These are phyloP conservation scores for Paraglomus brasilianum DNA, from an alignment of 192 early-diverging fungal species.

Conservation along the genomic window DNA sequence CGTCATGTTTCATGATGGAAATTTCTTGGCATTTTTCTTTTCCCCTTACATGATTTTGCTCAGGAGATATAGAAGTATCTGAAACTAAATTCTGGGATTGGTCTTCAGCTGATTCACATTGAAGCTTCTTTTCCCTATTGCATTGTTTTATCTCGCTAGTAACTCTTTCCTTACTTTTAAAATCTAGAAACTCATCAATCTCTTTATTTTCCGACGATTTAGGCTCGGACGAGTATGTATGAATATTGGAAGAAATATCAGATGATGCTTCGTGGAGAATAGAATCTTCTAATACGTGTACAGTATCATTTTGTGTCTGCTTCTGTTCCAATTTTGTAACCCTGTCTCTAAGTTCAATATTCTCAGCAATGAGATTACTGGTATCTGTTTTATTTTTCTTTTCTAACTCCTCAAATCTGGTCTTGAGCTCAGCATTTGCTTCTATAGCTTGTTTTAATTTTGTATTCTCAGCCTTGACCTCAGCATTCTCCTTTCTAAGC, in stretches of 20 bases:
- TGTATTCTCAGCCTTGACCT: slow-evolving; percentile 10
- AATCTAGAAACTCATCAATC: not conserved
- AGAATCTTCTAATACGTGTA: slow-evolving; percentile 2
- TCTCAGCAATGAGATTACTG: not conserved
- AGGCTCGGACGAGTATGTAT: too few species aligned
- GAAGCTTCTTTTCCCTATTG: slow-evolving; percentile 5
- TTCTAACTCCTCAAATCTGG: not conserved
- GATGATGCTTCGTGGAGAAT: too few species aligned
- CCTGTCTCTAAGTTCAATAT: slow-evolving; percentile 7
- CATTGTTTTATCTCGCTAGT: not conserved
- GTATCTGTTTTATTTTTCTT: slow-evolving; percentile 20
- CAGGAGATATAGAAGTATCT: too few species aligned
- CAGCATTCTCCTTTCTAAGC: slow-evolving; percentile 20
- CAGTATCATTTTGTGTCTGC: slow-evolving; percentile 1
- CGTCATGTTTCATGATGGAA: slow-evolving; percentile 14
- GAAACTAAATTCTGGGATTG: too few species aligned
- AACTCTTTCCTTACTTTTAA: not conserved
- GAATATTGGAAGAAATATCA: slow-evolving; percentile 21
- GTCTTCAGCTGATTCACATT: too few species aligned
- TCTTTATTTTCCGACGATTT: not conserved
- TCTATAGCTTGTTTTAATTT: slow-evolving; percentile 6
- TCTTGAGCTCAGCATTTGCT: slow-evolving; percentile 5
- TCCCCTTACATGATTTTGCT: not conserved
- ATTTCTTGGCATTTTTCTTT: slow-evolving; percentile 20
- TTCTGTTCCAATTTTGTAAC: slow-evolving; percentile 20